Percentiles rank a stretch among this genome's conserved stretches.
Conservation (phyloP, 257 asterid genomes). For the Knoxia roxburghii region DNA sequence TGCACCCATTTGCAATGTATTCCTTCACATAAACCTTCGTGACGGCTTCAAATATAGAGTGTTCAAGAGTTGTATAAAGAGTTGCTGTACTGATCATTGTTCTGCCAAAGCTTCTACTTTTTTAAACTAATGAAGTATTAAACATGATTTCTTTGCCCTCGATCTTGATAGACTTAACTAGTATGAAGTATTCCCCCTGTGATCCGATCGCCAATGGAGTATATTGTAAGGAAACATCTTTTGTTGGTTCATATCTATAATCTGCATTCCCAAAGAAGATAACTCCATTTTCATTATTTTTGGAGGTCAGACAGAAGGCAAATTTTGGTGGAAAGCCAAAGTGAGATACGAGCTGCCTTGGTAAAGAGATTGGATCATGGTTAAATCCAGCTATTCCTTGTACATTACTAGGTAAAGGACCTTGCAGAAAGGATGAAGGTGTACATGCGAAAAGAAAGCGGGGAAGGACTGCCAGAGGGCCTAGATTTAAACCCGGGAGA, state of each 20-base stretch:
- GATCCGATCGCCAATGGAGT: constrained; percentile 39
- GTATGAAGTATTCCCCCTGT: constrained; percentile 38
- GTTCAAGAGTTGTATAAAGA: constrained; percentile 40
- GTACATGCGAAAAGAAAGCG: constrained; percentile 42
- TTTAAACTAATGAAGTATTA: constrained; percentile 29
- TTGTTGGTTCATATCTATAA: constrained; percentile 1
- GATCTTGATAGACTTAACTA: constrained; percentile 31
- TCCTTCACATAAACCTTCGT: constrained; percentile 18
- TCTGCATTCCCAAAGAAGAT: constrained; percentile 39
- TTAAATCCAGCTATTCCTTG: constrained; percentile 47
- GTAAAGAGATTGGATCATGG: constrained; percentile 33
- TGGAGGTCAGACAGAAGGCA: constrained; percentile 37
- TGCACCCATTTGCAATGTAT: constrained; percentile 15
- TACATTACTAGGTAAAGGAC: constrained; percentile 32
- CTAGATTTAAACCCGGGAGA: constrained; percentile 14
- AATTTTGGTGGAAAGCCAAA: constrained; percentile 41
- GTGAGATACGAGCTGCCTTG: constrained; percentile 42
- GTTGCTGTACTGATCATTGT: constrained; percentile 40
- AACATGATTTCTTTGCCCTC: constrained; percentile 22
- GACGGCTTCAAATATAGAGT: constrained; percentile 25
- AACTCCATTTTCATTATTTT: constrained; percentile 21
- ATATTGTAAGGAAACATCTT: constrained; percentile 13
- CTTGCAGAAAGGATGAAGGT: constrained; percentile 38
- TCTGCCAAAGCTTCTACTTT: constrained; percentile 23
- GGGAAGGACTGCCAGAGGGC: constrained; percentile 19